These are phyloP conservation scores for Starmerella stigmatis DNA, from an alignment of 805 yeast species.

Conservation along the genomic window DNA sequence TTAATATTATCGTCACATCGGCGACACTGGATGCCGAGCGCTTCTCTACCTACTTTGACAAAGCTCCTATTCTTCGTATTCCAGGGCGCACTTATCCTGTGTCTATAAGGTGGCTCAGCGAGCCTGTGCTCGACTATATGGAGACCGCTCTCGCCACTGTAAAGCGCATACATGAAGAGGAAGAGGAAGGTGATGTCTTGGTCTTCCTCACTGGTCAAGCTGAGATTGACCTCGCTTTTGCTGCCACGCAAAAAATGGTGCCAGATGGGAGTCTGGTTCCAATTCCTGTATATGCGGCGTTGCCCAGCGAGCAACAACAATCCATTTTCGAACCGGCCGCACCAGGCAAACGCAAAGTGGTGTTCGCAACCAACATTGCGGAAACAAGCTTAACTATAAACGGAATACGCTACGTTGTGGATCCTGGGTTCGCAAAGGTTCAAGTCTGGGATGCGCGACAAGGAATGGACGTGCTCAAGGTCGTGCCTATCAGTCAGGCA, in stretches of 20 bases:
- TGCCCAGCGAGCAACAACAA: conserved; percentile 76
- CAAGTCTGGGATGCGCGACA: conserved; percentile 78
- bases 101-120: conserved; percentile 67
- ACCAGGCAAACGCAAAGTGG: conserved; percentile 64
- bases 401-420: conserved; percentile 90
- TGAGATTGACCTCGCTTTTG: conserved; percentile 85
- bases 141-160: conserved; percentile 84
- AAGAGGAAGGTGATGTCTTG: conserved; percentile 58
- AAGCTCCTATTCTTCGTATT: conserved; percentile 76
- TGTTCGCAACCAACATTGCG: conserved; percentile 91
- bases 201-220: conserved; percentile 95
- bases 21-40: conserved; percentile 90
- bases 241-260: conserved; percentile 42
- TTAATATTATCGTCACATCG: conserved; percentile 73
- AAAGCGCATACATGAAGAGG: conserved; percentile 62
- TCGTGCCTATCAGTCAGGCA: conserved; percentile 84
- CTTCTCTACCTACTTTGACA: conserved; percentile 69
- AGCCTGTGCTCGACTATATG: conserved; percentile 82
- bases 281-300: conserved; percentile 82
- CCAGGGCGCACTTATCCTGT: conserved; percentile 96
- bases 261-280: conserved; percentile 51
- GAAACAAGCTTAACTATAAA: conserved; percentile 94
- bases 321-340: conserved; percentile 85
- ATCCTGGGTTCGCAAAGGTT: conserved; percentile 90
- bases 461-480: conserved; percentile 79